Evolutionary conservation across 2,329 filamentous ascomycete species (phyloP), one percentile per base, ranked within the genome.

Genomic region (Metarhizium sp.): DNA sequence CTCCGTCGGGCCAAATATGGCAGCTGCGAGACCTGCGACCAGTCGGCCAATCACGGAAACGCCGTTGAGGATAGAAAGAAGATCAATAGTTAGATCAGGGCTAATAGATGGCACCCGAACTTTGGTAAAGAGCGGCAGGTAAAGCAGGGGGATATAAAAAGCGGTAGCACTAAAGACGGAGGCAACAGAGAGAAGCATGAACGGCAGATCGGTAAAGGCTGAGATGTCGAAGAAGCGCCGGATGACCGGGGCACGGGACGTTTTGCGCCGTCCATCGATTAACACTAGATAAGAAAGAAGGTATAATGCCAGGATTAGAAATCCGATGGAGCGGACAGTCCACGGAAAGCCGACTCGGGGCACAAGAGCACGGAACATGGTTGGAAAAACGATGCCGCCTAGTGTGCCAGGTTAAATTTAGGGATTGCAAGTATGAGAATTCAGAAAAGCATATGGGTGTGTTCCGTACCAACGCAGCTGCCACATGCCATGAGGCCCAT

Each of bases 161-260:
- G 50, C 50, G 7, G 25, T 51, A 3, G 50, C 30, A 38, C n/a
- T 38, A 13, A 51, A 38, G 6, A 42, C n/a, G 18, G 30, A 16
- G 7, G 11, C 50, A 10, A 20, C 36, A 14, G 25, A 40, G 16
- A 51, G 50, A 13, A 40, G 16, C 50, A 51, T 18, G 11, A 51
- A 51, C 6, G 50, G 50, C 25, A 29, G 30, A 18, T 51, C 50
- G 50, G 32, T 38, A 20, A 51, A 20, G 16, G 11, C 18, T 32
- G 50, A 51, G 11, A 30, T 18, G 25, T 51, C 50, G 30, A 51
- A 51, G n/a, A 51, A 51, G 36, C 50, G 50, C 32, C 50, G 50
- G n/a, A n/a, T 34, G 32, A 34, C 32, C 7, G 32, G 32, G 32
- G n/a, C 36, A 16, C 38, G 49, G 6, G 34, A 18, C 6, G 11